phyloP scores from a whole-genome alignment of 331 rosid species.

The Ulmus americana region DNA sequence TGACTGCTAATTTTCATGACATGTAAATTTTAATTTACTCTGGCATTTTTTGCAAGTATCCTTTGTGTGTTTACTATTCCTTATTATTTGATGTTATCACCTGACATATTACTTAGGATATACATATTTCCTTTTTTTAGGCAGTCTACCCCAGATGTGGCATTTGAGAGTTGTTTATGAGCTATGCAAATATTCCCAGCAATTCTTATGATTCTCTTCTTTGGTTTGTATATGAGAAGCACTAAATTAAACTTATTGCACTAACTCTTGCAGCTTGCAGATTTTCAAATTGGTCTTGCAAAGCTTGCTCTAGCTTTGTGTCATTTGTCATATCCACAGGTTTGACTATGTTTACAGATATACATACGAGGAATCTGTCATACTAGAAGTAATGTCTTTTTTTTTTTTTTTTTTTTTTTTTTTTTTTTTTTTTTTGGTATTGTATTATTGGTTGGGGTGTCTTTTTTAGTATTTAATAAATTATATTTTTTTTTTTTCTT shows the following conservation, averaged over 20 bases:
- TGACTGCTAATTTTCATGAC: too few relatives aligned
- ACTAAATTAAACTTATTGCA: too few relatives aligned
- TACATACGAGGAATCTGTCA: conserved; percentile 19
- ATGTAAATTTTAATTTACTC: too few relatives aligned
- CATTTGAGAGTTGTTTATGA: conserved; percentile 79
- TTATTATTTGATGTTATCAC: conserved; percentile 11
- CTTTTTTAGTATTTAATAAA: not conserved
- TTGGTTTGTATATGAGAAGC: not conserved
- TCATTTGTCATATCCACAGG: conserved; percentile 86
- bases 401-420: conserved; percentile 4
- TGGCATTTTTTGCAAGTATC: conserved; percentile 35
- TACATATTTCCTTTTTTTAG: conserved; percentile 26
- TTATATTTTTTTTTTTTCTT: conserved; percentile 10
- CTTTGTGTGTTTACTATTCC: conserved; percentile 7
- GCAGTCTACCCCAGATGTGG: conserved; percentile 62
- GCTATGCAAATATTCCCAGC: conserved; percentile 87
- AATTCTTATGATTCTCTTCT: conserved; percentile 25
- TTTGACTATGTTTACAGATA: conserved; percentile 22
- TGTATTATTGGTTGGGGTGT: too few relatives aligned
- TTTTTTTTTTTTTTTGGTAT: too few relatives aligned
- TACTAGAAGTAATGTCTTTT: conserved; percentile 16
- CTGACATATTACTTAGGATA: conserved; percentile 19
- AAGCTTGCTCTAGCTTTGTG: too few relatives aligned
- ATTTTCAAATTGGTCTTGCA: too few relatives aligned
- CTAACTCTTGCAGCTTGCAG: conserved; percentile 69